Conservation (phyloP, 1,284 basidiomycete genomes). For the Pterulicium gracile region DNA sequence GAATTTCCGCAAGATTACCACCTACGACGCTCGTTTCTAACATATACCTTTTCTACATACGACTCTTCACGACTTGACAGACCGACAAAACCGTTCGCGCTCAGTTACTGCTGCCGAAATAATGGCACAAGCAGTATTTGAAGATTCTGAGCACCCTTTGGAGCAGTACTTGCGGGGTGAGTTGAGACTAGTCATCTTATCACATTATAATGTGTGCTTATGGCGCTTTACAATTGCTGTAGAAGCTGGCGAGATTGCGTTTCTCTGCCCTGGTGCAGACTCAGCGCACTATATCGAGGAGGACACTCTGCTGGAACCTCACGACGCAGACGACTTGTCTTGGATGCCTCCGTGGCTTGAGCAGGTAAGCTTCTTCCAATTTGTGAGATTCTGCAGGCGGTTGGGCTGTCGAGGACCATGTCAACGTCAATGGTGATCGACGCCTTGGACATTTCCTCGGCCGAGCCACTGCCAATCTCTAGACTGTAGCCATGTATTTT, state of each 20-base stretch:
- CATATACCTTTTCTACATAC: neutral
- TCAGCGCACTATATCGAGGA: constrained; percentile 13
- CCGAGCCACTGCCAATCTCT: neutral
- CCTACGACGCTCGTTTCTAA: neutral
- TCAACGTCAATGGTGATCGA: neutral
- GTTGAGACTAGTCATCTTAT: constrained; percentile 13
- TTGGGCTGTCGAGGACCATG: neutral
- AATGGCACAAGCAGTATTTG: constrained; percentile 73
- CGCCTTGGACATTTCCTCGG: neutral
- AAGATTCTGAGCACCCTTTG: constrained; percentile 59
- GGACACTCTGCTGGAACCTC: constrained; percentile 5
- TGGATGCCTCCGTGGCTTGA: constrained; percentile 5
- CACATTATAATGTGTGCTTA: constrained; percentile 1
- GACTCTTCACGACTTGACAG: neutral
- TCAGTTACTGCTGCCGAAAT: too few species aligned
- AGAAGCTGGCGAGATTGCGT: constrained; percentile 48
- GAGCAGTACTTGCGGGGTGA: constrained; percentile 61
- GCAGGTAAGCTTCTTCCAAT: neutral
- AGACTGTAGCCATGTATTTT: neutral
- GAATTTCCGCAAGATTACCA: neutral
- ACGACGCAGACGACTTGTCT: constrained; percentile 11
- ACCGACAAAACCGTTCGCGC: neutral
- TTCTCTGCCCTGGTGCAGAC: constrained; percentile 27
- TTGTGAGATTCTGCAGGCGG: neutral
- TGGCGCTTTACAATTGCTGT: constrained; percentile 10